phyloP scores from a whole-genome alignment of 345 rosid genomes.

The Citrus mangshanensis region DNA sequence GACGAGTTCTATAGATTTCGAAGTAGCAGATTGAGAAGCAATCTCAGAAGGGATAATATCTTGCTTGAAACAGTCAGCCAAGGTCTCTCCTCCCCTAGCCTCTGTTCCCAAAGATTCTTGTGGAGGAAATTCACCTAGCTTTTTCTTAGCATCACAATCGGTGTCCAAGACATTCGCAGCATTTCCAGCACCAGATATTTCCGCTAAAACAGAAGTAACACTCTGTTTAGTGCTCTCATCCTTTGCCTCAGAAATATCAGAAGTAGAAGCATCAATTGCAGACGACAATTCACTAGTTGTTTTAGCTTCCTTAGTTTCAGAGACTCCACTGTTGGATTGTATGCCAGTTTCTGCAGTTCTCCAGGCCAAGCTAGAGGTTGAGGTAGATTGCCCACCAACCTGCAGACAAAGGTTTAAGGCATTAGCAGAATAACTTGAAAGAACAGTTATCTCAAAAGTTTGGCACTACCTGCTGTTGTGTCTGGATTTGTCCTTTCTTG shows the following conservation, averaged over 20 bases:
- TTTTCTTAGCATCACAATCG: conserved; percentile 5
- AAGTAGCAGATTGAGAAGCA: conserved; percentile 23
- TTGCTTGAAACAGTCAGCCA: conserved; percentile 22
- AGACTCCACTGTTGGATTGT: conserved; percentile 26
- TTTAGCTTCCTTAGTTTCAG: conserved; percentile 34
- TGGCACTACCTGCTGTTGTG: conserved; percentile 43
- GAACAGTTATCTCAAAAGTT: background rate
- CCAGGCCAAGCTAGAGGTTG: conserved; percentile 18
- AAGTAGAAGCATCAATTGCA: conserved; percentile 22
- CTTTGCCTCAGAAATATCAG: conserved; percentile 26
- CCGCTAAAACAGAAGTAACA: background rate
- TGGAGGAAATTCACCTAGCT: conserved; percentile 17
- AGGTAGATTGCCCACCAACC: conserved; percentile 34
- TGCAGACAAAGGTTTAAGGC: conserved; percentile 13
- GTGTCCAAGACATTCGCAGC: background rate
- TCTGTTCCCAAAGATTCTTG: conserved; percentile 21
- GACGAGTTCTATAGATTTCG: conserved; percentile 20
- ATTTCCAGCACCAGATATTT: conserved; percentile 26
- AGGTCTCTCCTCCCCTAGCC: conserved; percentile 9
- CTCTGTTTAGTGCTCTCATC: conserved; percentile 23
- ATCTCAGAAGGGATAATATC: conserved; percentile 30
- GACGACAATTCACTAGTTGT: conserved; percentile 23
- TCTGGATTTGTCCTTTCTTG: conserved; percentile 38
- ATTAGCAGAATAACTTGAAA: background rate
- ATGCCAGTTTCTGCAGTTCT: conserved; percentile 26